These are phyloP conservation scores for Euphrasia confusa DNA, from an alignment of 257 asterid genomes.

Conservation along the genomic window DNA sequence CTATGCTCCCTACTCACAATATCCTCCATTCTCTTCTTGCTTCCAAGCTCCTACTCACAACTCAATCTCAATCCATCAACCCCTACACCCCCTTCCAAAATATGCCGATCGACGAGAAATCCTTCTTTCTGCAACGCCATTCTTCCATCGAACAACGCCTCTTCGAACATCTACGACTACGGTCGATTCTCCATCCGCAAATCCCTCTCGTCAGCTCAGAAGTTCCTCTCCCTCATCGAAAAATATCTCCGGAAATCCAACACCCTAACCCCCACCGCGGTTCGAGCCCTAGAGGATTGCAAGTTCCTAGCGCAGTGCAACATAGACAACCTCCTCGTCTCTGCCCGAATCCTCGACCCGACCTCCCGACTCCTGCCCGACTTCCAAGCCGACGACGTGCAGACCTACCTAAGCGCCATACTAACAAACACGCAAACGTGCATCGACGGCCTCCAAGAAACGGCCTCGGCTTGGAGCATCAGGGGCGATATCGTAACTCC, in stretches of 20 bases:
- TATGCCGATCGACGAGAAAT: slow-evolving; percentile 53
- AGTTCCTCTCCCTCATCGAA: slow-evolving; percentile 42
- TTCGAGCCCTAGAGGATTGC: slow-evolving; percentile 72
- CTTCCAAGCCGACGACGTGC: slow-evolving; percentile 49
- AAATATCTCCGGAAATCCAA: slow-evolving; percentile 33
- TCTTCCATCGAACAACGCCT: slow-evolving; percentile 40
- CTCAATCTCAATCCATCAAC: slow-evolving; percentile 18
- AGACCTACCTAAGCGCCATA: slow-evolving; percentile 62
- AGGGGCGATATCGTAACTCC: slow-evolving; percentile 44
- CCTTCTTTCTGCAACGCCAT: slow-evolving; percentile 49
- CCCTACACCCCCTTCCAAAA: slow-evolving; percentile 30
- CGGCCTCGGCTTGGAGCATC: slow-evolving; percentile 58
- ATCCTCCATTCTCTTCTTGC: background rate
- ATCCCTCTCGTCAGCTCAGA: slow-evolving; percentile 45
- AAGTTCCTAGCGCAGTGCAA: slow-evolving; percentile 44
- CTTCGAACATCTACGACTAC: slow-evolving; percentile 52
- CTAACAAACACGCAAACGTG: slow-evolving; percentile 70
- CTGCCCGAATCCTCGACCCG: slow-evolving; percentile 28
- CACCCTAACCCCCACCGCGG: slow-evolving; percentile 36
- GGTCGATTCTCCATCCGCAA: slow-evolving; percentile 51
- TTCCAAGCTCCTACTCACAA: slow-evolving; percentile 16
- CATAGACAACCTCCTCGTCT: slow-evolving; percentile 40
- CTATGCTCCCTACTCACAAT: background rate
- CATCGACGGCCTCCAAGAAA: slow-evolving; percentile 48
- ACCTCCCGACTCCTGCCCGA: slow-evolving; percentile 34